These are phyloP conservation scores for Blastocystis hominis DNA, from an alignment of 352 stramenopile species.

Conservation along the genomic window DNA sequence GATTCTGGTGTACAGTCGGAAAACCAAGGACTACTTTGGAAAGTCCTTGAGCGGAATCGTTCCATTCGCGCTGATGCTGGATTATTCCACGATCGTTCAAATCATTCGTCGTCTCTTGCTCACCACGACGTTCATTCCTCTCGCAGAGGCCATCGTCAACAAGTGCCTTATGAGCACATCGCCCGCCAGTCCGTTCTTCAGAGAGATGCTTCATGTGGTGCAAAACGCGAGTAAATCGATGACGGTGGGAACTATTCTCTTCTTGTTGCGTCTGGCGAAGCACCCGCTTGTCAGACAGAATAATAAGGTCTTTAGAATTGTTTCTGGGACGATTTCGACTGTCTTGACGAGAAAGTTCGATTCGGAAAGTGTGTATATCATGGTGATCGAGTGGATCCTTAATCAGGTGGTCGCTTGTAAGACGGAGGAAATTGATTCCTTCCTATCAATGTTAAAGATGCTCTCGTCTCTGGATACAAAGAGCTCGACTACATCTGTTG, in stretches of 20 bases:
- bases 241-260: background rate
- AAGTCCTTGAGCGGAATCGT: slow-evolving; percentile 10
- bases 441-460: too few relatives aligned
- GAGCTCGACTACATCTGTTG: too few relatives aligned
- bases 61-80: background rate
- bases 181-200: background rate
- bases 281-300: background rate
- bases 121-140: background rate
- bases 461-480: too few relatives aligned
- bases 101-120: slow-evolving; percentile 16
- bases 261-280: slow-evolving; percentile 25
- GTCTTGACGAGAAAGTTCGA: background rate
- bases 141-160: background rate
- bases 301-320: background rate
- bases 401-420: background rate
- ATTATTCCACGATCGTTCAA: background rate
- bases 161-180: background rate
- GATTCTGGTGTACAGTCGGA: background rate
- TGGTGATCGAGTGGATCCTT: slow-evolving; percentile 6
- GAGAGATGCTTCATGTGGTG: background rate
- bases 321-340: background rate
- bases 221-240: background rate
- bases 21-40: slow-evolving; percentile 39
- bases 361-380: background rate
- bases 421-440: too few relatives aligned